A percentile compares a stretch with the other conserved stretches of the same genome.
These are phyloP conservation scores for Tuber calosporum DNA, from an alignment of 495 filamentous ascomycete genomes.

Conservation along the genomic window DNA sequence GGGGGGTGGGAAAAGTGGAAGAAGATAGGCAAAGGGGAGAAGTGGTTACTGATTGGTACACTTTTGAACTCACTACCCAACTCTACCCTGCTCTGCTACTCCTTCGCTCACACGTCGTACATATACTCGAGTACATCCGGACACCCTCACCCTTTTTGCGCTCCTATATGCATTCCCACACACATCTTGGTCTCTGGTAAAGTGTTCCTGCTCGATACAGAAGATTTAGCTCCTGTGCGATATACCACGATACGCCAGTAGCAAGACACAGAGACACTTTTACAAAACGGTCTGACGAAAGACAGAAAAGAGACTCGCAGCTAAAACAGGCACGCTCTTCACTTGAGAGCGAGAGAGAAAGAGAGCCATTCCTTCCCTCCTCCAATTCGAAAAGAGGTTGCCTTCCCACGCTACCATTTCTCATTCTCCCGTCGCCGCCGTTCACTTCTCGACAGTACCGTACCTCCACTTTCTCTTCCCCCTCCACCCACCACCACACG, in stretches of 20 bases:
- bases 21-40: not conserved
- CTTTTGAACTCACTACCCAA: not conserved
- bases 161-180: not conserved
- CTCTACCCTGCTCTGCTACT: not conserved
- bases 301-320: not conserved
- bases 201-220: not conserved
- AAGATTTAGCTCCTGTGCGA: not conserved
- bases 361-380: not conserved
- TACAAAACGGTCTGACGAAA: constrained; percentile 1
- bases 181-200: not conserved
- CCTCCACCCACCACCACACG: constrained; percentile 2
- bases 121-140: constrained; percentile 2
- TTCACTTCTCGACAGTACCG: not conserved
- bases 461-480: constrained; percentile 1
- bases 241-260: constrained; percentile 1
- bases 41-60: not conserved
- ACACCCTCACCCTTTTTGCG: not conserved
- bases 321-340: not conserved
- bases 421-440: constrained; percentile 1
- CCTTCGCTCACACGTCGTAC: constrained; percentile 1
- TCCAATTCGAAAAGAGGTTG: not conserved
- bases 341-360: not conserved
- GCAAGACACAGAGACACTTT: not conserved
- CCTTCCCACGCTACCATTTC: not conserved
- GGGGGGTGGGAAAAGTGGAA: not conserved